A percentile compares a stretch with the other conserved stretches of the same genome.
Conservation (phyloP, 2,329 filamentous ascomycete species). For the Madurella mycetomatis region DNA sequence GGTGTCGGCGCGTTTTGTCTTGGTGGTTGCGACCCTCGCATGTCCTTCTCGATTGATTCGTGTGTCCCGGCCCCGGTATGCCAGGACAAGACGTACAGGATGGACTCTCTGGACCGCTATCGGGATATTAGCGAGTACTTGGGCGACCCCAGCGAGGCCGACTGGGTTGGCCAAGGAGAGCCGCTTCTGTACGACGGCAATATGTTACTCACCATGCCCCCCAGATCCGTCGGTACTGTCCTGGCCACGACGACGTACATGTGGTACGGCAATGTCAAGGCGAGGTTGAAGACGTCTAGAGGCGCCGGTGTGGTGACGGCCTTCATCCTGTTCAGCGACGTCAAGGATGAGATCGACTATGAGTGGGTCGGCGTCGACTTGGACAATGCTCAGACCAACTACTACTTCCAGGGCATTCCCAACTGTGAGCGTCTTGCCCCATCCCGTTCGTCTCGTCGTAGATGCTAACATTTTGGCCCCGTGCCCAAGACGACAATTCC, state of each 20-base stretch:
- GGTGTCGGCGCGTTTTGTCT: constrained; percentile 93
- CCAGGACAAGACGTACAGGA: constrained; percentile 66
- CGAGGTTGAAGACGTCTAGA: constrained; percentile 76
- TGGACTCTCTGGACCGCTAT: constrained; percentile 67
- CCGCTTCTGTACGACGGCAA: constrained; percentile 64
- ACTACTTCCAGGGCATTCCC: constrained; percentile 90
- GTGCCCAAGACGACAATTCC: constrained; percentile 64
- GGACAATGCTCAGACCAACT: constrained; percentile 81
- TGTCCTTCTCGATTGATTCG: constrained; percentile 76
- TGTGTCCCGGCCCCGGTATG: constrained; percentile 84
- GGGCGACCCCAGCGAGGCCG: constrained; percentile 70
- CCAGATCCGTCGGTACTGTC: constrained; percentile 79
- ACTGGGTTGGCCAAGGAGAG: constrained; percentile 86
- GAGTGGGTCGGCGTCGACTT: constrained; percentile 87
- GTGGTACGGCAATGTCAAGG: constrained; percentile 94
- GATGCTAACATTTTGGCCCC: neutral
- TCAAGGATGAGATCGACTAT: constrained; percentile 98
- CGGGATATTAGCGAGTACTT: constrained; percentile 75
- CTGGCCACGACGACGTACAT: constrained; percentile 80
- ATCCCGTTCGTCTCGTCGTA: constrained; percentile 1
- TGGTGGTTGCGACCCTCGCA: constrained; percentile 86
- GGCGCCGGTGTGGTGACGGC: constrained; percentile 90
- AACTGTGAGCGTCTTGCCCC: constrained; percentile 61
- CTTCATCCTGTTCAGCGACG: constrained; percentile 91
- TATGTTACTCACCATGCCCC: constrained; percentile 83